Evolutionary conservation across 1,139 yeast species (phyloP), one percentile per base, ranked within the genome.

Genomic region (Arxiozyma heterogenica): DNA sequence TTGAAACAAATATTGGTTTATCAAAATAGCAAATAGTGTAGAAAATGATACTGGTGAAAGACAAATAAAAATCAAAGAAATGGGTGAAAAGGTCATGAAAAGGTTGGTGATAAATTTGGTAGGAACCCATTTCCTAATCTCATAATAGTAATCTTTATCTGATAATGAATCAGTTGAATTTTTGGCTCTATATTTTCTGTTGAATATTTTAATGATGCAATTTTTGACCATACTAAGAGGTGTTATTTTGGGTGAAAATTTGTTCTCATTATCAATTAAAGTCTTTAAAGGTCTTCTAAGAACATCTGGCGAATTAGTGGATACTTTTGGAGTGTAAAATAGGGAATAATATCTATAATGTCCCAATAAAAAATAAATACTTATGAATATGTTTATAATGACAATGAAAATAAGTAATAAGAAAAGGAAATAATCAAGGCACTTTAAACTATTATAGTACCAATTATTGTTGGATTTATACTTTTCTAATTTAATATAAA

Each of bases 121-220:
- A 0, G 88, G 88, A 41, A 72, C 70, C 89, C 89, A 83, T 52
- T 80, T 77, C 43, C 70, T 72, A 51, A 85, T 65, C 53, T 79
- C 79, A 80, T 84, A 84, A 20, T 67, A 71, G 18, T 60, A 61
- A 12, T 58, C 56, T 23, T 57, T 73, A 17, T 38, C 47, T 30
- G 22, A 30, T n/a, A 21, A 17, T 17, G 11, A 25, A 18, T 49
- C 53, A 27, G 21, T 20, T 30, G 18, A 20, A 11, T 34, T 44
- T 8, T 48, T 34, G 12, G 11, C 7, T n/a, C 34, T 30, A 20
- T 38, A 27, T 50, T 43, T 20, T 49, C 50, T 47, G 25, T 52
- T 11, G 22, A n/a, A 17, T 23, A 44, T 30, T 42, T 30, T 42
- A 17, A 49, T n/a, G 22, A 49, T 15, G 15, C 23, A 34, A n/a